Percentiles rank a stretch among this genome's conserved stretches.
Evolutionary conservation across 2,329 filamentous ascomycete genomes (phyloP).

Genomic region (Colletotrichum sojae): DNA sequence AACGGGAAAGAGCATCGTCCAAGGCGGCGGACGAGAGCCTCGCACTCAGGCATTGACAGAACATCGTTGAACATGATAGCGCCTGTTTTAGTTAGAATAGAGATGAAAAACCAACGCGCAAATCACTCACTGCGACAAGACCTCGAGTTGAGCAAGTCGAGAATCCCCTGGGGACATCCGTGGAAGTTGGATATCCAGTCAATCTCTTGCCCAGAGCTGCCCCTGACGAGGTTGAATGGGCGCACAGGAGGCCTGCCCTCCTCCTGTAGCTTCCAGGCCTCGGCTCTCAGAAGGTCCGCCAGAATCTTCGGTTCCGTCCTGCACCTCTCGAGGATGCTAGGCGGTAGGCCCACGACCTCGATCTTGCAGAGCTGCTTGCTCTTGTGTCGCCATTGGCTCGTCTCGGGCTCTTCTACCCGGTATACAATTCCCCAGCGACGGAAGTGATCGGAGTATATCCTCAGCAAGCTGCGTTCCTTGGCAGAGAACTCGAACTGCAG

Average conservation of each 20-base stretch:
- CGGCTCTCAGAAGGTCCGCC: conserved; percentile 80
- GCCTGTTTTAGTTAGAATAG: conserved; percentile 49
- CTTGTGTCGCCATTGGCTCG: conserved; percentile 19
- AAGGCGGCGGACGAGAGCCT: conserved; percentile 69
- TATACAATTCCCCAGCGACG: conserved; percentile 82
- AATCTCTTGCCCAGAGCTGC: not conserved
- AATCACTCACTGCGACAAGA: conserved; percentile 76
- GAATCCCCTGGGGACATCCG: conserved; percentile 79
- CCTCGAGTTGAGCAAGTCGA: conserved; percentile 83
- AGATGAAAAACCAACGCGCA: not conserved
- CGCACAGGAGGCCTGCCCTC: conserved; percentile 43
- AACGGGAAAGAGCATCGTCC: conserved; percentile 80
- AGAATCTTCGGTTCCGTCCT: conserved; percentile 78
- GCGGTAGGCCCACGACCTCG: conserved; percentile 73
- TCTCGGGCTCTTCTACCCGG: conserved; percentile 52
- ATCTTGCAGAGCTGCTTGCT: conserved; percentile 51
- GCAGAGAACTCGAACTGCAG: conserved; percentile 75
- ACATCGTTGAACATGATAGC: conserved; percentile 90
- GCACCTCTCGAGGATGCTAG: conserved; percentile 82
- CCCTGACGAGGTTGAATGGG: not conserved
- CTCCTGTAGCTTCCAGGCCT: conserved; percentile 78
- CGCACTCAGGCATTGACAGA: conserved; percentile 71
- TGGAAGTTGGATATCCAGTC: conserved; percentile 75
- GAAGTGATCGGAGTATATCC: conserved; percentile 69
- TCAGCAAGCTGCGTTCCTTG: conserved; percentile 73